A percentile compares a stretch with the other conserved stretches of the same genome.
These are phyloP conservation scores for Xylaria polymorpha DNA, from an alignment of 2,329 filamentous ascomycete species.

Conservation along the genomic window DNA sequence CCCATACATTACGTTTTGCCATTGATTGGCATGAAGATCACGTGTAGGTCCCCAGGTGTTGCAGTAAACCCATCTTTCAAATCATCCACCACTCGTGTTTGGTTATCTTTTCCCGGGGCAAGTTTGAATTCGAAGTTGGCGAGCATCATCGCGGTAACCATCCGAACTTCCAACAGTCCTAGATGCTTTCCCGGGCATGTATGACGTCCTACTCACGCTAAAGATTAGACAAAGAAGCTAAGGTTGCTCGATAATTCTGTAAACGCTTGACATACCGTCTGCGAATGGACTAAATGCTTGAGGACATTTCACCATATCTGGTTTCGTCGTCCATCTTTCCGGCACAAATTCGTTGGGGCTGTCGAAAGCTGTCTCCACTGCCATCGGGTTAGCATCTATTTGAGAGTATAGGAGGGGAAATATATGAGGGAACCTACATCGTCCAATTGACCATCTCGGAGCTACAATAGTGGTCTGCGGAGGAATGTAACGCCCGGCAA, in stretches of 20 bases:
- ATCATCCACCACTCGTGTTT: background rate
- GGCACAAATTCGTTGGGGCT: background rate
- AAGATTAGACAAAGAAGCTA: background rate
- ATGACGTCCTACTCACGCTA: constrained; percentile 6
- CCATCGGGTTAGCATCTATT: background rate
- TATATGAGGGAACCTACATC: constrained; percentile 2
- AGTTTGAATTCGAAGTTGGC: constrained; percentile 2
- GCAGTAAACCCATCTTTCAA: background rate
- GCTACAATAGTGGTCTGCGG: constrained; percentile 4
- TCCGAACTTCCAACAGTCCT: constrained; percentile 1
- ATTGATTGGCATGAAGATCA: background rate
- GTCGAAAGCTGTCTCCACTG: constrained; percentile 10
- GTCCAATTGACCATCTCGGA: constrained; percentile 11
- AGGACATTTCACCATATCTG: background rate
- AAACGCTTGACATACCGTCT: background rate
- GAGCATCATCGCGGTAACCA: constrained; percentile 2
- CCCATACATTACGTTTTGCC: too few relatives aligned
- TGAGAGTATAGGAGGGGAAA: background rate
- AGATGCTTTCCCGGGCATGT: constrained; percentile 17
- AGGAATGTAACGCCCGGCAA: background rate
- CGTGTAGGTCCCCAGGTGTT: background rate
- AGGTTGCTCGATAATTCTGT: background rate
- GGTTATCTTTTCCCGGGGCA: background rate
- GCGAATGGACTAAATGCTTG: constrained; percentile 10
- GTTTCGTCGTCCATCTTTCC: constrained; percentile 10